Evolutionary conservation across 2,329 filamentous ascomycete species (phyloP).

Genomic region (Fusarium sp.): DNA sequence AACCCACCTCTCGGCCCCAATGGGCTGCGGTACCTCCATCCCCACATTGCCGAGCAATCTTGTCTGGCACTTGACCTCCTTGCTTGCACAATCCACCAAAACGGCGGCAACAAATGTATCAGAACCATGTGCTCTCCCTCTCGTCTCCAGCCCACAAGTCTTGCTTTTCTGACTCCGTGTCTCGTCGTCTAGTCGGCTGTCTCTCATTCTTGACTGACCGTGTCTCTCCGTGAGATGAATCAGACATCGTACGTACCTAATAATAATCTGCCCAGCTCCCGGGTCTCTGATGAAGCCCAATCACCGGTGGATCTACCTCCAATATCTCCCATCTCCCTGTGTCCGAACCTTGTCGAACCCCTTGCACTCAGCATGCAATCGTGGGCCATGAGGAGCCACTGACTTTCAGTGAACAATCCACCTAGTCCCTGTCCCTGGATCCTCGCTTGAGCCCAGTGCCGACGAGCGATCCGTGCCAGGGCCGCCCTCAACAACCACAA

Average conservation of each 20-base stretch:
- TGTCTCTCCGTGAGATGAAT: slow-evolving; percentile 10
- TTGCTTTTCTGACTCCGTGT: neutral
- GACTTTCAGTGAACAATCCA: slow-evolving; percentile 34
- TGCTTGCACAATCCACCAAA: slow-evolving; percentile 15
- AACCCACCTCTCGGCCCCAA: slow-evolving; percentile 30
- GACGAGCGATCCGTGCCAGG: slow-evolving; percentile 40
- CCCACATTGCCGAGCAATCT: slow-evolving; percentile 33
- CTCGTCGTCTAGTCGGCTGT: slow-evolving; percentile 15
- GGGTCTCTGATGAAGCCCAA: slow-evolving; percentile 24
- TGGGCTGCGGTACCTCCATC: slow-evolving; percentile 19
- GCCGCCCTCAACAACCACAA: slow-evolving; percentile 41
- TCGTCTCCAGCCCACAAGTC: neutral
- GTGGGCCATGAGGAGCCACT: slow-evolving; percentile 19
- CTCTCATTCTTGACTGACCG: slow-evolving; percentile 10
- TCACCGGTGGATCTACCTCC: slow-evolving; percentile 25
- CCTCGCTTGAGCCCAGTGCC: slow-evolving; percentile 41
- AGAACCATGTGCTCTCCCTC: slow-evolving; percentile 22
- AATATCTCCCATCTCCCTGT: slow-evolving; percentile 29
- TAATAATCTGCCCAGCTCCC: slow-evolving; percentile 27
- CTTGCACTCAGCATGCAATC: slow-evolving; percentile 33
- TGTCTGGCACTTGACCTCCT: slow-evolving; percentile 28
- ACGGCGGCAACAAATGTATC: slow-evolving; percentile 3
- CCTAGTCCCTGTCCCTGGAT: slow-evolving; percentile 35
- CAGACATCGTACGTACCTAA: slow-evolving; percentile 14
- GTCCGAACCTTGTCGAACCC: slow-evolving; percentile 34